These are phyloP conservation scores for Mikania micrantha DNA, from an alignment of 129 eudicot genomes.

Conservation along the genomic window DNA sequence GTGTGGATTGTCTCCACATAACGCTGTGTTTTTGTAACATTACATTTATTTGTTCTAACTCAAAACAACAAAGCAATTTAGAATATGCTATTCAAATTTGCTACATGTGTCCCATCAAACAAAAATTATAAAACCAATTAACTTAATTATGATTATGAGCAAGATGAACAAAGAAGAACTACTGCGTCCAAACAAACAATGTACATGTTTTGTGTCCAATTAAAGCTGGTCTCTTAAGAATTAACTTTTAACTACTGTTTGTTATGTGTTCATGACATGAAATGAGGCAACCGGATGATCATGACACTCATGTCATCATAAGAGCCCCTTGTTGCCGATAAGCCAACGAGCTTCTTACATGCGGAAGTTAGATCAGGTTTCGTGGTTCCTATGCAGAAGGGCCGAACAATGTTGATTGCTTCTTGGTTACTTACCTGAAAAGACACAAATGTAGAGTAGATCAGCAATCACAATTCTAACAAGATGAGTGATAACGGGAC, in stretches of 20 bases:
- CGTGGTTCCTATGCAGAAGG: slow-evolving; percentile 32
- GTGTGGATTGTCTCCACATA: too few relatives aligned
- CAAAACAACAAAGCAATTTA: slow-evolving; percentile 8
- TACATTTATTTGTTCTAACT: slow-evolving; percentile 16
- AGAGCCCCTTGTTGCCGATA: slow-evolving; percentile 65
- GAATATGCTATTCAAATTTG: not conserved
- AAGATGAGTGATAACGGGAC: not conserved
- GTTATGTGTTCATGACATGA: slow-evolving; percentile 18
- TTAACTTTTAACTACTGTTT: not conserved
- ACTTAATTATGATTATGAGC: not conserved
- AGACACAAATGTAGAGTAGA: not conserved
- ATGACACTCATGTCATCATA: slow-evolving; percentile 72
- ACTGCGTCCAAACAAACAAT: slow-evolving; percentile 4
- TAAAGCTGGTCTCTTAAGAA: slow-evolving; percentile 11
- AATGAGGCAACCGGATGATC: slow-evolving; percentile 51
- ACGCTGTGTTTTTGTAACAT: too few relatives aligned
- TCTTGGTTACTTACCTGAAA: slow-evolving; percentile 81
- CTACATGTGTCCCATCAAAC: slow-evolving; percentile 16
- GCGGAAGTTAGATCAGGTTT: slow-evolving; percentile 44
- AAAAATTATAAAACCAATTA: not conserved
- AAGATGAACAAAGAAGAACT: slow-evolving; percentile 16
- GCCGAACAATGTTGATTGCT: slow-evolving; percentile 66
- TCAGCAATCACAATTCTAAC: not conserved
- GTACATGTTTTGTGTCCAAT: not conserved
- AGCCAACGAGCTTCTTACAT: slow-evolving; percentile 63